These are phyloP conservation scores for Flaveria sonorensis DNA, from an alignment of 129 eudicot species.

Conservation along the genomic window DNA sequence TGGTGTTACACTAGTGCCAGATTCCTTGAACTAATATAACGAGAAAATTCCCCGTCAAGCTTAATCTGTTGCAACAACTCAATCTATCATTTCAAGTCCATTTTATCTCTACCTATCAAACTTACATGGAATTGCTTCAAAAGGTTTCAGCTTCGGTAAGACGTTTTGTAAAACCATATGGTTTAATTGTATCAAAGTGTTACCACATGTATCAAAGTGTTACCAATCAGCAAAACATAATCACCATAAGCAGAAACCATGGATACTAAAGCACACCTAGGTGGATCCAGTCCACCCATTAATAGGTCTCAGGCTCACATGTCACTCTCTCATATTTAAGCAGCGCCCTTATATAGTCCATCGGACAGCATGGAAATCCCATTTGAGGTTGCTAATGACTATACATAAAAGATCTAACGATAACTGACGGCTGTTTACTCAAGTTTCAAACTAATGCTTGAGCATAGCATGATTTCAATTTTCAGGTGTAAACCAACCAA, in stretches of 20 bases:
- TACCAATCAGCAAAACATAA: no score
- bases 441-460: neutral
- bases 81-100: neutral
- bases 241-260: conserved; percentile 1
- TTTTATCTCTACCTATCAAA: neutral
- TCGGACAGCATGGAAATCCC: neutral
- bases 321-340: neutral
- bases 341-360: neutral
- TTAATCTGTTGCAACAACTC: neutral
- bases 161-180: neutral
- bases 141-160: neutral
- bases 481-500: conserved; percentile 3
- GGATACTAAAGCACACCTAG: neutral
- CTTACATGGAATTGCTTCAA: neutral
- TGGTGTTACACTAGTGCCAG: conserved; percentile 1
- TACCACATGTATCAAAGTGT: neutral
- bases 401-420: neutral
- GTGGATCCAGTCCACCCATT: neutral
- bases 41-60: neutral
- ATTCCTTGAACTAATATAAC: neutral
- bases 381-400: neutral
- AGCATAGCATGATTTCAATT: neutral
- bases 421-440: neutral
- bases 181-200: neutral
- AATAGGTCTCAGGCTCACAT: neutral